Evolutionary conservation across 495 filamentous ascomycete species (phyloP).

Genomic region (Xylaria flabelliformis): DNA sequence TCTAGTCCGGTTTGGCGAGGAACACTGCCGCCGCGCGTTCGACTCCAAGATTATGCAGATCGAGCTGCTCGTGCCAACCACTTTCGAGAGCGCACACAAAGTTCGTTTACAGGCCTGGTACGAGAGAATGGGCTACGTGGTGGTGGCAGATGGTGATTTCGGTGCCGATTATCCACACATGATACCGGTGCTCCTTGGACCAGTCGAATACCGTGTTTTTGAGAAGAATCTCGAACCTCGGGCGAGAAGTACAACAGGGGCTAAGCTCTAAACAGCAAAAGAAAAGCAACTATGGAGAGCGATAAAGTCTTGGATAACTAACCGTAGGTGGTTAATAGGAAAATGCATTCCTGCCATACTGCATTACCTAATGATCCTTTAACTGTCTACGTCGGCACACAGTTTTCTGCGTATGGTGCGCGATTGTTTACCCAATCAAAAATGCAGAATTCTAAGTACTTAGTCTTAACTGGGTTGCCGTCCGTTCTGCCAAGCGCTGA

Average conservation of each 20-base stretch:
- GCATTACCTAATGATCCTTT: neutral
- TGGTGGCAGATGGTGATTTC: conserved; percentile 21
- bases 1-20: conserved; percentile 25
- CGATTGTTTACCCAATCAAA: neutral
- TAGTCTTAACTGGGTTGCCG: no score
- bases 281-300: neutral
- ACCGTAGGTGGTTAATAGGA: neutral
- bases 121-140: conserved; percentile 19
- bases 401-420: neutral
- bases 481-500: neutral
- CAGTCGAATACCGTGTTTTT: conserved; percentile 24
- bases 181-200: conserved; percentile 19
- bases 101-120: conserved; percentile 26
- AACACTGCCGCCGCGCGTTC: conserved; percentile 3
- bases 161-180: conserved; percentile 23
- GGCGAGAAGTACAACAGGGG: neutral
- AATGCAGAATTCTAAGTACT: neutral
- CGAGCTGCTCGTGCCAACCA: conserved; percentile 26
- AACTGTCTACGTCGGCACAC: neutral
- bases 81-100: conserved; percentile 20
- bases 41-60: neutral
- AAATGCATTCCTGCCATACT: neutral
- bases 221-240: conserved; percentile 15
- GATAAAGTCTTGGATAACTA: neutral
- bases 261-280: neutral